Evolutionary conservation across 2,329 filamentous ascomycete species (phyloP).

Genomic region (Phialemoniopsis sp.): DNA sequence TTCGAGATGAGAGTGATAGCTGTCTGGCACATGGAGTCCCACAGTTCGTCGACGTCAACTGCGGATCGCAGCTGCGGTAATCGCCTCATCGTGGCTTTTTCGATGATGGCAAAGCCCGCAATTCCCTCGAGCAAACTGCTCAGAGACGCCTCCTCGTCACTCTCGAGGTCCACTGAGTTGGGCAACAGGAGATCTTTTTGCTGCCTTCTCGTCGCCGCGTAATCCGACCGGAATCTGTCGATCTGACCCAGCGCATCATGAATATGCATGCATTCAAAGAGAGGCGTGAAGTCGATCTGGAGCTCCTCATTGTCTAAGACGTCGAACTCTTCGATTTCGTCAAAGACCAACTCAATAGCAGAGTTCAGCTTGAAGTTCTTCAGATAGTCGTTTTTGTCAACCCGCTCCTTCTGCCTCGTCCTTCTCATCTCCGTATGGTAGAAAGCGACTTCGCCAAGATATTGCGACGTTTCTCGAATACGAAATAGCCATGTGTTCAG

Average conservation of each 20-base stretch:
- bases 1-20: constrained; percentile 79
- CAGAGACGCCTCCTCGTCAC: constrained; percentile 83
- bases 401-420: constrained; percentile 75
- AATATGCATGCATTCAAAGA: constrained; percentile 95
- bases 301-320: constrained; percentile 93
- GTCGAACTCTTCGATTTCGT: constrained; percentile 94
- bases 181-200: constrained; percentile 92
- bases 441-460: constrained; percentile 91
- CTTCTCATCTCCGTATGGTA: constrained; percentile 91
- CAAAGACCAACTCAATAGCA: constrained; percentile 89
- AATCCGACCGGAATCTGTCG: constrained; percentile 86
- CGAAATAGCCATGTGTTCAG: constrained; percentile 95
- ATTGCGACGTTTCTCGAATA: constrained; percentile 93
- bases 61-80: constrained; percentile 77
- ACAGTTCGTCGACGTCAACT: constrained; percentile 94
- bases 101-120: constrained; percentile 93
- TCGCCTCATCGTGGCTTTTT: constrained; percentile 87
- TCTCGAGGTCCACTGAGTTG: constrained; percentile 67
- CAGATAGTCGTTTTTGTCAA: constrained; percentile 71
- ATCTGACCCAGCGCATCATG: constrained; percentile 90
- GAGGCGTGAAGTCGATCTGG: constrained; percentile 87
- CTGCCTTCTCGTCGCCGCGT: constrained; percentile 82
- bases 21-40: constrained; percentile 95
- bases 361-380: constrained; percentile 89
- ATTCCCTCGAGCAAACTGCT: constrained; percentile 91